Evolutionary conservation across 495 filamentous ascomycete genomes (phyloP), one percentile per base, ranked within the genome.

Genomic region (Trypethelium eluteriae): DNA sequence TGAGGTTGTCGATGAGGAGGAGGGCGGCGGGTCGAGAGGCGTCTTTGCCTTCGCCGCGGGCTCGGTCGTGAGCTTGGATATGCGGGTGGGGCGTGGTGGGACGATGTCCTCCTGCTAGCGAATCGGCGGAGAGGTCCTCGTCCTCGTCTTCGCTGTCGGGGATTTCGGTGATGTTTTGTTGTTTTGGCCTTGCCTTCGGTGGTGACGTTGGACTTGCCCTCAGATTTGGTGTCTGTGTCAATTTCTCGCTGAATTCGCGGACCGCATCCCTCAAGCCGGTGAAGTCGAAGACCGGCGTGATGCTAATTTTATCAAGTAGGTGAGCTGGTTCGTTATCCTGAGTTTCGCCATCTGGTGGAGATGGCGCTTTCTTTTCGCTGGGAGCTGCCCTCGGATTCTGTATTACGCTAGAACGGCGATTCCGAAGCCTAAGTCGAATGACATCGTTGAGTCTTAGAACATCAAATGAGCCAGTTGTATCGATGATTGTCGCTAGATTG

Each of bases 241-340:
- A 62, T 36, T 68, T 67, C 2, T 73, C 71, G 49, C 56, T 68
- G 69, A 84, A 47, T 70, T 84, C 82, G 2, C 50, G 70, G 10
- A 85, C 62, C 1, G 83, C 82, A 70, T 88, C 84, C 76, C 72
- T 77, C 32, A 86, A 64, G 2, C 84, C 84, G 65, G 82, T 78
- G 25, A 84, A 67, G 66, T 88, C 84, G 71, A 86, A 86, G 4
- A 86, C 80, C 1, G 80, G 68, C 59, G 83, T 80, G 50, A 88
- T 79, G 16, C 74, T 76, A 5, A 85, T 76, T 38, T 73, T 72
- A 41, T 83, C 81, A 0, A 88, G 74, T 63, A 79, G 79, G 44
- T 65, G 67, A n/a, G 46, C 53, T 34, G 66, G 71, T 39, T 64
- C 18, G 38, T 68, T 66, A n/a, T 11, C n/a, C 2, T 63, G n/a